phyloP scores from a whole-genome alignment of 2,329 filamentous ascomycete species.

The Mycocentrospora acerina region DNA sequence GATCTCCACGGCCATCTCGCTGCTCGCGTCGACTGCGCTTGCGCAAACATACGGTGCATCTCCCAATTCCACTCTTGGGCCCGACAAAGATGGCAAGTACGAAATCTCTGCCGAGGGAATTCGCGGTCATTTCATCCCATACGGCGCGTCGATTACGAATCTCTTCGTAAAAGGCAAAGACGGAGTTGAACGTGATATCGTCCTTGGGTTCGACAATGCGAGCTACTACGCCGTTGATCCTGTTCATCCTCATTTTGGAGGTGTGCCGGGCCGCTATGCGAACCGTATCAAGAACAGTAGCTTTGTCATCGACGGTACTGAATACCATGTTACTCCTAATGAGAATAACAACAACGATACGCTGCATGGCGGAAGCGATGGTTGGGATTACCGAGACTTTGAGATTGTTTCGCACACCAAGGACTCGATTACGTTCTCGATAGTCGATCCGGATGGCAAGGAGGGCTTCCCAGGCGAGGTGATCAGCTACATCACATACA shows the following conservation, averaged over 20 bases:
- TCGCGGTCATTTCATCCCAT: constrained; percentile 69
- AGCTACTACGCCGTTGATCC: constrained; percentile 66
- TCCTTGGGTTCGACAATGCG: constrained; percentile 76
- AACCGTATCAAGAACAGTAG: constrained; percentile 79
- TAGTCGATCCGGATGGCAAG: constrained; percentile 71
- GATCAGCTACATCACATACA: constrained; percentile 72
- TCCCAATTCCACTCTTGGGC: constrained; percentile 26
- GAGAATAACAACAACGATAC: constrained; percentile 58
- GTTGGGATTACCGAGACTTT: constrained; percentile 78
- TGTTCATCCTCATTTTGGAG: constrained; percentile 70
- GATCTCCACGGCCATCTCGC: constrained; percentile 21
- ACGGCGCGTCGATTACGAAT: constrained; percentile 73
- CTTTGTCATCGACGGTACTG: constrained; percentile 65
- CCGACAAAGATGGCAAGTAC: constrained; percentile 61
- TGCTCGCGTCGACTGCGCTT: constrained; percentile 28
- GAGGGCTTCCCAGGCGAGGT: constrained; percentile 80
- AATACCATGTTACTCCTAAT: constrained; percentile 63
- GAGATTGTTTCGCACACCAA: constrained; percentile 69
- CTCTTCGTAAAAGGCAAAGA: constrained; percentile 69
- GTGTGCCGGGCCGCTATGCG: constrained; percentile 75
- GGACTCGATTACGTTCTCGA: constrained; percentile 71
- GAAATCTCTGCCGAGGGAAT: constrained; percentile 69
- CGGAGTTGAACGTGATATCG: constrained; percentile 68
- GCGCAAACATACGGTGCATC: constrained; percentile 26
- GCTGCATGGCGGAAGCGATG: constrained; percentile 68